Conservation (phyloP, 1,284 basidiomycete species). For the Leccinum griseonigrum region DNA sequence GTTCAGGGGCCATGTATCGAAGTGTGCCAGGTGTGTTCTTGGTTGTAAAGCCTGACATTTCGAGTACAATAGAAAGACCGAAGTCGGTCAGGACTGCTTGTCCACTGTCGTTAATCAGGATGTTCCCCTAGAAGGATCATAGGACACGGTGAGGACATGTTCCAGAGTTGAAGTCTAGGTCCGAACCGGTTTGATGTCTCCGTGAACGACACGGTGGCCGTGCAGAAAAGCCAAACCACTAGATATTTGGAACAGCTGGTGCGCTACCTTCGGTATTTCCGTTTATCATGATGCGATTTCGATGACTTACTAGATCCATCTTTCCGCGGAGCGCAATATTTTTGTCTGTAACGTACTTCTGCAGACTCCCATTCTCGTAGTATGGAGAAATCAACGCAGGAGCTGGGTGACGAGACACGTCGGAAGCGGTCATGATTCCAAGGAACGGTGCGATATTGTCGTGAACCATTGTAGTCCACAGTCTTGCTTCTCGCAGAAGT, state of each 20-base stretch:
- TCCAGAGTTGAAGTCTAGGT: background rate
- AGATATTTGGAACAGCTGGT: constrained; percentile 22
- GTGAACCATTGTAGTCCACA: constrained; percentile 28
- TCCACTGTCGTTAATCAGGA: constrained; percentile 24
- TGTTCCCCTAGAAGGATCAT: constrained; percentile 21
- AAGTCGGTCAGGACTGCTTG: constrained; percentile 31
- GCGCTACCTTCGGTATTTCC: background rate
- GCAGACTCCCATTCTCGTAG: constrained; percentile 24
- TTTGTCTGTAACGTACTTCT: constrained; percentile 13
- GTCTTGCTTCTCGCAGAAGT: constrained; percentile 29
- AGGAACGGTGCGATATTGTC: constrained; percentile 28
- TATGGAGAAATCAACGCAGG: constrained; percentile 31
- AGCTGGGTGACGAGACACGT: constrained; percentile 18
- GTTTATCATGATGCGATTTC: background rate
- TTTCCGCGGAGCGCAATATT: constrained; percentile 9
- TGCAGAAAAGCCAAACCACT: constrained; percentile 27
- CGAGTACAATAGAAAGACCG: constrained; percentile 31
- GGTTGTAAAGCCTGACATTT: constrained; percentile 31
- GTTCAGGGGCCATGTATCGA: constrained; percentile 31
- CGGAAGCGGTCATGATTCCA: constrained; percentile 19
- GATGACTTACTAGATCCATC: constrained; percentile 21
- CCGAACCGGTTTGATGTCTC: constrained; percentile 32
- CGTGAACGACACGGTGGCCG: constrained; percentile 20
- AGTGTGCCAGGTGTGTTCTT: constrained; percentile 25
- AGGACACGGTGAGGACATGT: background rate